Base-by-base conservation (phyloP, 805 yeast genomes). In the Myxozyma geophila region DNA sequence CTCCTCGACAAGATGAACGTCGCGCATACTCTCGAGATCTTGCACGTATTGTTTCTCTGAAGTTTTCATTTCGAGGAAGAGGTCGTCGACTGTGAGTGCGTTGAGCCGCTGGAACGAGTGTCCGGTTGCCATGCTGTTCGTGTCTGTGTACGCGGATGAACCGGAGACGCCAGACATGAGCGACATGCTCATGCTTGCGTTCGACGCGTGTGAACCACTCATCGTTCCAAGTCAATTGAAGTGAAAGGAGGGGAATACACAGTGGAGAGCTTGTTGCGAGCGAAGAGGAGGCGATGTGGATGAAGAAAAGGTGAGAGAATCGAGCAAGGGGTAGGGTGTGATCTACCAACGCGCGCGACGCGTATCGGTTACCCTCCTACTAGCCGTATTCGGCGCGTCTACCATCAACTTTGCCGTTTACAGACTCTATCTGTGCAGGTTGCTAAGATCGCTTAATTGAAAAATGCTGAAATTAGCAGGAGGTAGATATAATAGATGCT, bases 1-100 rank as follows among this genome's bases (percentile, higher is more conserved):
- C 47, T 64, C 63, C 48, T 53, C 46, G 36, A 64, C 66, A 36
- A 62, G 56, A 19, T 58, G 60, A 19, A 64, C 62, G 3, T 54
- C 48, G 12, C 23, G 33, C 54, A 64, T 64, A 44, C 57, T 28
- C 41, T 51, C 60, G 33, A 64, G 57, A 13, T 64, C 66, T 23
- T 46, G 44, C 10, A 62, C 47, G 46, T 64, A 64, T 51, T 64
- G 54, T 40, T 49, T 39, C 58, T 64, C 68, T 19, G 68, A 50
- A 2, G 7, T 33, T 53, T 49, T 46, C 63, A 66, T 37, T 41
- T 66, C 69, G 17, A 15, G 48, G 28, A 66, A 59, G 21, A 66
- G 50, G 40, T 66, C 69, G 40, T 66, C 67, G 47, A 64, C 69
- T 9, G 69, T 64, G 46, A 66, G 62, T 10, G 69, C 54, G n/a